Percentiles rank a stretch among this genome's conserved stretches.
These are phyloP conservation scores for Plenodomus biglobosus DNA, from an alignment of 2,329 filamentous ascomycete species.

Conservation along the genomic window DNA sequence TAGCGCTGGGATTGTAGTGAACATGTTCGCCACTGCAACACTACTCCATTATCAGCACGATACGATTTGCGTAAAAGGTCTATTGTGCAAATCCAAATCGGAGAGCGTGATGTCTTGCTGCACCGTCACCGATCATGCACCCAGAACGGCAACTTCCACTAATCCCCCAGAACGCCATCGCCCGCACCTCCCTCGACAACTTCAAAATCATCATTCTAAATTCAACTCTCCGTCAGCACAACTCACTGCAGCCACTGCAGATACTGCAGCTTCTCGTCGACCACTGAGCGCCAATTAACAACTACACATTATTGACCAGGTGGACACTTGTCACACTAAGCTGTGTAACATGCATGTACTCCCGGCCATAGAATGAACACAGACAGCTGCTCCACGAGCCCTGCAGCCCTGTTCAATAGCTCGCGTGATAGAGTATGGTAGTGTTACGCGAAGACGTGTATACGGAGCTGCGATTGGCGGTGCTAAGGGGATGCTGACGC, in stretches of 20 bases:
- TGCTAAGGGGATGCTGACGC: not conserved
- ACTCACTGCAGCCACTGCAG: not conserved
- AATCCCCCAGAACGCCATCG: not conserved
- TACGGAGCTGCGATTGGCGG: slow-evolving; percentile 1
- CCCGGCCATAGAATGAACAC: not conserved
- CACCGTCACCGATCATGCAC: not conserved
- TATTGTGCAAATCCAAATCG: not conserved
- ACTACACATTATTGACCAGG: not conserved
- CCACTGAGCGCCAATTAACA: not conserved
- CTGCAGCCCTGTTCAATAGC: slow-evolving; percentile 5
- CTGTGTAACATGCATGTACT: no score
- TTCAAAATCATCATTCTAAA: not conserved
- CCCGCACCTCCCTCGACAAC: not conserved
- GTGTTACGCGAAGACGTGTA: not conserved
- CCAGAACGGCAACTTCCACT: not conserved
- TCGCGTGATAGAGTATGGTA: not conserved
- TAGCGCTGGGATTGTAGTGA: no score
- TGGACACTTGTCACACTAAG: not conserved
- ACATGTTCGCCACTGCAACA: no score
- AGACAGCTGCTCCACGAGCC: not conserved
- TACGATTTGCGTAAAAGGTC: no score
- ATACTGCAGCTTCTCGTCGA: not conserved
- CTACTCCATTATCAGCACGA: no score
- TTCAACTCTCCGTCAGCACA: not conserved
- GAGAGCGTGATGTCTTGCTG: not conserved